Base-by-base conservation (phyloP, 306 rosid species). In the Crataegus laevigata region DNA sequence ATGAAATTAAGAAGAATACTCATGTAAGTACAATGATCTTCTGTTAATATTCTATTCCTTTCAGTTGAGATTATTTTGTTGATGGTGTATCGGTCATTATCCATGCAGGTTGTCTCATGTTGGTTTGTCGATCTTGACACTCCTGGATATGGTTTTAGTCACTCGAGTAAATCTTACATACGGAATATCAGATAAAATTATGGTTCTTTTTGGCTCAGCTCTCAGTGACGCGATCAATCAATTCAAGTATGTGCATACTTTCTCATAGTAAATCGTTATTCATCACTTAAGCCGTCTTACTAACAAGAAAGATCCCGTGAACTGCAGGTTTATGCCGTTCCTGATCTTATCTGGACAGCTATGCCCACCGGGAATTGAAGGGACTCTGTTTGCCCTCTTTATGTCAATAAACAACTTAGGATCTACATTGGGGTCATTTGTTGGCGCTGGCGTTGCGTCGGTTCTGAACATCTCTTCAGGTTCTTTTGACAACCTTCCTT, bases 281-380 rank as follows among this genome's bases (percentile, higher is more conserved):
- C 38, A 24, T 40, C 3, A 29, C 25, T 54, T 54, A 54, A 4
- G 3, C 59, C 8, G 3, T 17, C 77, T 72, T 36, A 67, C 61
- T 3, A 26, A 47, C 32, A 9, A 28, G 40, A 12, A n/a, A 18
- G 29, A 6, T 59, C 47, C 66, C 11, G 13, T 79, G 68, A 84
- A 69, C 47, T 85, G 89, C 91, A 92, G 97, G 90, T 87, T 92
- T 69, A 92, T 92, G 93, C 97, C 97, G 13, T 92, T 92, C 86
- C 73, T 92, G 79, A 92, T 88, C 76, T 82, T 92, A 82, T 92
- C 96, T 21, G 97, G 97, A 63, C 88, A 85, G 45, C 91, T 92
- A 69, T 92, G 97, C 76, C 96, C 97, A 62, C 97, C 97, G 10
- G 96, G 97, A 72, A 92, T 92, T 61, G 97, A 92, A 86, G 97